phyloP scores from a whole-genome alignment of 139 green algal species.

The Zygnema cylindricum region DNA sequence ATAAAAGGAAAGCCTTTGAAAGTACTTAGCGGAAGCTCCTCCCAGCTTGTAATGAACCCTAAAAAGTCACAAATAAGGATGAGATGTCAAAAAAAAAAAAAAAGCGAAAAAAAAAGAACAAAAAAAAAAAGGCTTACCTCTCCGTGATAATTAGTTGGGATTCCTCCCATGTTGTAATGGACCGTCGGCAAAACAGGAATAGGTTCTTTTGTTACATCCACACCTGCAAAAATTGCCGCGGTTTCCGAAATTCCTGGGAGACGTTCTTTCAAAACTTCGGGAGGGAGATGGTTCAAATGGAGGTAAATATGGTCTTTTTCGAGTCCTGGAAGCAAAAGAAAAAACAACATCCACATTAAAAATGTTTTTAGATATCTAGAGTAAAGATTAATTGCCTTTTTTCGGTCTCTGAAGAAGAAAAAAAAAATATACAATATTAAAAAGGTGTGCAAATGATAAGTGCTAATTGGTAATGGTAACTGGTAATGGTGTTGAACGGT shows the following conservation, averaged over 20 bases:
- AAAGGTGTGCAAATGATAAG: too few species aligned
- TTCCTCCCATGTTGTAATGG: conserved; percentile 99
- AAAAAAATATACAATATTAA: too few species aligned
- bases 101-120: background rate
- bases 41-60: background rate
- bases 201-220: conserved; percentile 95
- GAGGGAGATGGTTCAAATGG: conserved; percentile 97
- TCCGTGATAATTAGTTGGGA: conserved; percentile 95
- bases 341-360: too few species aligned
- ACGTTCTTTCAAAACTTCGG: conserved; percentile 94
- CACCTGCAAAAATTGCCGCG: conserved; percentile 97
- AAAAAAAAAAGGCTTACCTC: conserved; percentile 61
- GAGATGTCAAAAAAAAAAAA: background rate
- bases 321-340: conserved; percentile 56
- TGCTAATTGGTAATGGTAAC: too few species aligned
- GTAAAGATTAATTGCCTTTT: too few species aligned
- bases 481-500: too few species aligned
- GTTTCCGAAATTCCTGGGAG: conserved; percentile 97
- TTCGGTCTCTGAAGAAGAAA: too few species aligned
- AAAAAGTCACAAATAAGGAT: background rate
- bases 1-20: background rate
- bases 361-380: too few species aligned
- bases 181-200: conserved; percentile 97
- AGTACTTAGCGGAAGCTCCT: background rate
- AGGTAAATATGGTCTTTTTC: conserved; percentile 97